Conservation (phyloP, 306 rosid species). For the Neltuma alba region DNA sequence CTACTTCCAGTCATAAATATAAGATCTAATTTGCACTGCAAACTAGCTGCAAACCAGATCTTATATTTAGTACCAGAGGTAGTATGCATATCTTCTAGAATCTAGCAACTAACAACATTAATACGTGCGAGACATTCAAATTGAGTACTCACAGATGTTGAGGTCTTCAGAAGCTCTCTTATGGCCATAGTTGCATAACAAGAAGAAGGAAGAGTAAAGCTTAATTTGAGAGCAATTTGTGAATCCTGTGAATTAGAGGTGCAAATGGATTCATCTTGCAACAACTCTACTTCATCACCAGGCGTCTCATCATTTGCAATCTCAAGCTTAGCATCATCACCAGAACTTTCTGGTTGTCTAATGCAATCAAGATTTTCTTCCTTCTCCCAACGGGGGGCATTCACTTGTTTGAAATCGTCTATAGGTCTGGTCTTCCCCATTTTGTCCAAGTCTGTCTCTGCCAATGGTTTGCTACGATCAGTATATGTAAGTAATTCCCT, state of each 20-base stretch:
- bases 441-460: conserved; percentile 80
- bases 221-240: conserved; percentile 80
- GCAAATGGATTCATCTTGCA: conserved; percentile 38
- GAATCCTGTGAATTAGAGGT: conserved; percentile 56
- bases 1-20: no score
- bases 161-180: conserved; percentile 94
- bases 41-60: no score
- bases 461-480: conserved; percentile 69
- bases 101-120: background rate
- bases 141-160: conserved; percentile 80
- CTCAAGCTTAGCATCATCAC: conserved; percentile 41
- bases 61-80: no score
- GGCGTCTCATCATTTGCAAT: conserved; percentile 36
- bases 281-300: conserved; percentile 38
- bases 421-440: conserved; percentile 51
- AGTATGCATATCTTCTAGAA: background rate
- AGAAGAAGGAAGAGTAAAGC: conserved; percentile 88
- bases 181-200: conserved; percentile 97
- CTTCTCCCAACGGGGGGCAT: conserved; percentile 39
- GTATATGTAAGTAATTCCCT: conserved; percentile 80
- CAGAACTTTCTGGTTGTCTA: conserved; percentile 43
- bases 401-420: conserved; percentile 35
- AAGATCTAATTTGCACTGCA: no score
- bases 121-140: background rate
- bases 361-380: conserved; percentile 38